Base-by-base conservation (phyloP, 1,139 yeast species). In the Casaregolazyma suthepensis region DNA sequence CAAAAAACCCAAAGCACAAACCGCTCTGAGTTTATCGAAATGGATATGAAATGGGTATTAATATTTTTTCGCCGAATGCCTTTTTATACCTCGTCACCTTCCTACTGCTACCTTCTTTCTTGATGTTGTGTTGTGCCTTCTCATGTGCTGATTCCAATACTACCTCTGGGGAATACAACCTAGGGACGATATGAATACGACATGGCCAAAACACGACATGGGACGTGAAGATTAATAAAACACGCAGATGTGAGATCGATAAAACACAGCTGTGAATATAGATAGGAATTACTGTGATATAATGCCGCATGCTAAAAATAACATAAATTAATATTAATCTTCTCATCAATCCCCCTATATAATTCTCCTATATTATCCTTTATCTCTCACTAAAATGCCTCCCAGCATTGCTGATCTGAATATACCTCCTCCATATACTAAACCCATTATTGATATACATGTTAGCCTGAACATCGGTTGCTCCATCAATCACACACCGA, bases 401-500 rank as follows among this genome's bases (percentile, higher is more conserved):
- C n/a, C 44, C 52, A 18, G 53, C 20, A 19, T 54, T 56, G 47
- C 55, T 47, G n/a, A 60, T 56, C 43, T 57, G 59, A 18, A 63
- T 50, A 49, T 58, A 66, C 38, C 60, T 54, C 13, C 68, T 50
- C 67, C 68, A 65, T 10, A 54, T 50, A 26, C 56, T 47, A 54
- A 66, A 66, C 45, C 69, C 69, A 44, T 63, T 61, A 46, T 59
- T 63, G 37, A 51, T 56, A 46, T 58, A 63, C 29, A 61, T 57
- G 31, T 52, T 54, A 10, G 59, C 85, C 46, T 61, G 63, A 45
- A 51, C 52, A 40, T 60, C 64, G 19, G 55, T 54, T 3, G 61
- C 65, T 3, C 66, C 64, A 51, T 65, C 66, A 42, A 69, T 60
- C 19, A 65, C 68, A 48, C 71, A 68, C 19, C 68, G 59, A 29